phyloP scores from a whole-genome alignment of 495 filamentous ascomycete species.

The Xylaria longipes region DNA sequence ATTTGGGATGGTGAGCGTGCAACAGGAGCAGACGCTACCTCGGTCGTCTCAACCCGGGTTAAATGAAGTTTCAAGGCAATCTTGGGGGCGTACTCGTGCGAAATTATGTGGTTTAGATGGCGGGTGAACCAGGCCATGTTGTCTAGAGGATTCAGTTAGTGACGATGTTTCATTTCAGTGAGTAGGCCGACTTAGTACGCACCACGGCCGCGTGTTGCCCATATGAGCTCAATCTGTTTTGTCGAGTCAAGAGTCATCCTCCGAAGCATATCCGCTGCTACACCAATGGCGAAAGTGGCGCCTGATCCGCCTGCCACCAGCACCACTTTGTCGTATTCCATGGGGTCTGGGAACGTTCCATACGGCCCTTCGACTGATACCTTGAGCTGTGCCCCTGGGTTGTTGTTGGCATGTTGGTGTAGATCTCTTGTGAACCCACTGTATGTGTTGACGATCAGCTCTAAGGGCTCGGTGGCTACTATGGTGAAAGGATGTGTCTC shows the following conservation, averaged over 20 bases:
- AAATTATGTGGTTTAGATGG: constrained; percentile 52
- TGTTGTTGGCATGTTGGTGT: constrained; percentile 54
- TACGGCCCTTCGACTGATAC: constrained; percentile 66
- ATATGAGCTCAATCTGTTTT: constrained; percentile 62
- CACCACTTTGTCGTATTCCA: constrained; percentile 62
- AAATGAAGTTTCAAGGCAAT: constrained; percentile 56
- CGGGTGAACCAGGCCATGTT: constrained; percentile 59
- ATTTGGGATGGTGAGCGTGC: constrained; percentile 21
- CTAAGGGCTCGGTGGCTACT: constrained; percentile 54
- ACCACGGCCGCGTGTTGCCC: constrained; percentile 59
- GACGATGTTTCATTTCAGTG: constrained; percentile 20
- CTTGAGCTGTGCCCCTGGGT: constrained; percentile 53
- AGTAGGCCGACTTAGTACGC: constrained; percentile 26
- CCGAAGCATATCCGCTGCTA: constrained; percentile 57
- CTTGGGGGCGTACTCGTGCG: constrained; percentile 49
- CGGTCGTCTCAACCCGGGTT: constrained; percentile 37
- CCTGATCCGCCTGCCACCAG: constrained; percentile 66
- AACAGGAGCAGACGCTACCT: constrained; percentile 7
- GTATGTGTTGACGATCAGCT: constrained; percentile 62
- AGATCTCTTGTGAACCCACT: constrained; percentile 65
- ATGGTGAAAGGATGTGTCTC: constrained; percentile 72
- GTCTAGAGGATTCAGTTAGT: constrained; percentile 33
- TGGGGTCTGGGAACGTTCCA: constrained; percentile 62
- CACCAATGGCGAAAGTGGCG: constrained; percentile 63
- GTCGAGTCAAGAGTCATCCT: constrained; percentile 47